A percentile compares a stretch with the other conserved stretches of the same genome.
Conservation (phyloP, 2,329 filamentous ascomycete genomes). For the Beauveria sp. region DNA sequence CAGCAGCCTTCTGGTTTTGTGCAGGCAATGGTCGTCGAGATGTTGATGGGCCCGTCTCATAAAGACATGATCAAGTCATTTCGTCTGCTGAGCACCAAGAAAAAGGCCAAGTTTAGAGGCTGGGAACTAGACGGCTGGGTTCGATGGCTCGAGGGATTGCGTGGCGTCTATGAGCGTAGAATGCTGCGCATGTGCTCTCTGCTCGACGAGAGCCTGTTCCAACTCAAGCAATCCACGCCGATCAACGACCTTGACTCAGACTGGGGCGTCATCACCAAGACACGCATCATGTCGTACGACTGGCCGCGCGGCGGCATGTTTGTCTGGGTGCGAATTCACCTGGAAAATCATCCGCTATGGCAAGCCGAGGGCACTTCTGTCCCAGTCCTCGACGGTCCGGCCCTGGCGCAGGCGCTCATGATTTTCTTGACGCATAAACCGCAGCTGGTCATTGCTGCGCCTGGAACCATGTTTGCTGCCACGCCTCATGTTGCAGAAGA, state of each 20-base stretch:
- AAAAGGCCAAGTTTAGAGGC: constrained; percentile 42
- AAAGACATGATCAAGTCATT: constrained; percentile 37
- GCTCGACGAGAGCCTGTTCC: constrained; percentile 60
- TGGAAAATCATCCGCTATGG: constrained; percentile 66
- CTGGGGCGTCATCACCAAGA: constrained; percentile 71
- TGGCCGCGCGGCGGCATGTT: constrained; percentile 91
- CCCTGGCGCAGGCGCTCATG: constrained; percentile 61
- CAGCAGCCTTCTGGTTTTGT: constrained; percentile 87
- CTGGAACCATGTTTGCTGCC: constrained; percentile 68
- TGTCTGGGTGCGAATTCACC: constrained; percentile 69
- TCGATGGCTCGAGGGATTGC: constrained; percentile 79
- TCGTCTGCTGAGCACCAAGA: constrained; percentile 37
- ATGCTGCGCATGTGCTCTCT: constrained; percentile 73
- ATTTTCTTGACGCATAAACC: constrained; percentile 62
- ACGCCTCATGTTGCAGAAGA: constrained; percentile 49
- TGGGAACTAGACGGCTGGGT: constrained; percentile 87
- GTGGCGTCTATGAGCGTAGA: constrained; percentile 74
- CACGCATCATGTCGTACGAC: constrained; percentile 64
- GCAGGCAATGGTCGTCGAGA: constrained; percentile 70
- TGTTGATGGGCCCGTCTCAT: constrained; percentile 64
- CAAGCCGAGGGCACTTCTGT: constrained; percentile 23
- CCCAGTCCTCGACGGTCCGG: constrained; percentile 42
- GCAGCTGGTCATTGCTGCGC: constrained; percentile 60
- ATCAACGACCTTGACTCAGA: constrained; percentile 41
- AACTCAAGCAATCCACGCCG: constrained; percentile 55